Base-by-base conservation (phyloP, 1,284 basidiomycete species). In the Ceraceosorus bombacis region DNA sequence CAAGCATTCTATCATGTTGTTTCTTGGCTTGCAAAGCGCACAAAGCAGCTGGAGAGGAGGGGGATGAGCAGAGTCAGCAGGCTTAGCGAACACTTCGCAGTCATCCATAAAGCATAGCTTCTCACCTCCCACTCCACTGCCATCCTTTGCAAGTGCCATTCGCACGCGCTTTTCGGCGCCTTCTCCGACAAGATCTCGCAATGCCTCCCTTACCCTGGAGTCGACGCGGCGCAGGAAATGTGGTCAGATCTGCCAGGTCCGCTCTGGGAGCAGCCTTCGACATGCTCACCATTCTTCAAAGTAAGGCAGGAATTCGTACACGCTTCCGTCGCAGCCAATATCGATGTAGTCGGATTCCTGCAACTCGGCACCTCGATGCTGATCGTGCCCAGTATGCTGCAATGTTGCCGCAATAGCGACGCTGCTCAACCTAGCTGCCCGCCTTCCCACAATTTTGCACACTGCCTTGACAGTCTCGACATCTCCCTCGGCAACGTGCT, bases 61-160 rank as follows among this genome's bases (percentile, higher is more conserved):
- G 5, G 13, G 43, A 46, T 10, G 43, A 46, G 43, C 43, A 46
- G 43, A 46, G 15, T 46, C 43, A 46, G 2, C 2, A 1, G 15
- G 10, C 43, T 15, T 15, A 4, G 15, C 15, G 5, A 13, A 77
- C 87, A 79, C 27, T 27, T 27, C 27, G 27, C 27, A 27, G 27
- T 27, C 2, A 27, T 27, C 27, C 27, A 27, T 27, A 27, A 27
- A 27, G 27, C 27, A 27, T 27, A 3, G 27, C 27, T 27, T 27
- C 27, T 27, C 78, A 92, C 90, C 90, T 74, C 94, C 94, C 48
- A 94, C 91, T 56, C 94, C 95, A 75, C 89, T 93, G 36, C 95
- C 94, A 74, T 98, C 95, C 80, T 95, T 97, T 5, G 94, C 94
- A 70, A 96, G 78, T 27, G 90, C 92, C 69, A 97, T 89, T 63